A percentile compares a stretch with the other conserved stretches of the same genome.
Conservation (phyloP, 202 grass and related monocot genomes). For the Musa balbisiana region DNA sequence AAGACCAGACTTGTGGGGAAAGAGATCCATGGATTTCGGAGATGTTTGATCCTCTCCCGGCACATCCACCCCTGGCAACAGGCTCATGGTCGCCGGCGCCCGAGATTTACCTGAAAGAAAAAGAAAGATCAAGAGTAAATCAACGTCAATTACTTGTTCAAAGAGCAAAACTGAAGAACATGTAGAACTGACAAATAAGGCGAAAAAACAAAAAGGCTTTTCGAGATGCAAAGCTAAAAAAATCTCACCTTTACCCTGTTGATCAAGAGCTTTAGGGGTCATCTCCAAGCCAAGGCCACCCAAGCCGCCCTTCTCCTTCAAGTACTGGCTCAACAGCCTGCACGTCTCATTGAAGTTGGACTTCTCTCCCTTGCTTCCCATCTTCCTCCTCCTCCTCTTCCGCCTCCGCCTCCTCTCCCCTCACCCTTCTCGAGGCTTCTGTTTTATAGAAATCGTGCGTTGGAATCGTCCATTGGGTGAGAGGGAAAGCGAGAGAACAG, state of each 20-base stretch:
- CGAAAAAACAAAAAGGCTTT: not conserved
- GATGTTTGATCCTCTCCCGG: not conserved
- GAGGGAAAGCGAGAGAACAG: not conserved
- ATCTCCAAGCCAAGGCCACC: conserved; percentile 23
- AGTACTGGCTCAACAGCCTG: conserved; percentile 75
- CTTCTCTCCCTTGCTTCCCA: conserved; percentile 45
- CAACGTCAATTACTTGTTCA: not conserved
- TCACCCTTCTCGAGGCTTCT: not conserved
- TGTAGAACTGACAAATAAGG: not conserved
- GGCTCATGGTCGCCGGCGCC: conserved; percentile 52
- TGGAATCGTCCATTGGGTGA: not conserved
- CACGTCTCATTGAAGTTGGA: conserved; percentile 69
- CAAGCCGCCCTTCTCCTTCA: conserved; percentile 70
- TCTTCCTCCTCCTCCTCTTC: not conserved
- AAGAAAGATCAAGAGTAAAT: too few relatives aligned
- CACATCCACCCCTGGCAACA: conserved; percentile 64
- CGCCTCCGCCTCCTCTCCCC: not conserved
- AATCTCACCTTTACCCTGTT: conserved; percentile 1
- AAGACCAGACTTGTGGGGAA: conserved; percentile 14
- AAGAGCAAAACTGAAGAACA: too few relatives aligned
- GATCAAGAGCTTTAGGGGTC: not conserved
- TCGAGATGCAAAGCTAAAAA: not conserved
- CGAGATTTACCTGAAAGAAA: conserved; percentile 3
- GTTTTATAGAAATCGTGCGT: not conserved
- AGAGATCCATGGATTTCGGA: conserved; percentile 32